Conservation (phyloP, 2,329 filamentous ascomycete species). For the Penicillium sp. region DNA sequence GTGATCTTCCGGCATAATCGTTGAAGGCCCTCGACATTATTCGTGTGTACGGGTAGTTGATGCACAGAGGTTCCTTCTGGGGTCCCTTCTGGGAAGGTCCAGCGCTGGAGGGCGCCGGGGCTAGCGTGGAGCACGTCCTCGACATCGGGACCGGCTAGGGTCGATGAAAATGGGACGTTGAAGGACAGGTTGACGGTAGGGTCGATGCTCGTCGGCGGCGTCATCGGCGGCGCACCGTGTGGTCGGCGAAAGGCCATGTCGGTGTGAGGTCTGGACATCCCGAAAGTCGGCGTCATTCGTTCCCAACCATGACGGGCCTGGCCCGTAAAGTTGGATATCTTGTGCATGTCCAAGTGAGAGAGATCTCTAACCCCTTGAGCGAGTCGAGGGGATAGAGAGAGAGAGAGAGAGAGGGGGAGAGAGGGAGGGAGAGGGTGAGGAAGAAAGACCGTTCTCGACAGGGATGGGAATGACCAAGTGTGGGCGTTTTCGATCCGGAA, state of each 20-base stretch:
- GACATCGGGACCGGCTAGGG: conserved; percentile 85
- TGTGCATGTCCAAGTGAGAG: conserved; percentile 56
- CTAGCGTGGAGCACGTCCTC: conserved; percentile 95
- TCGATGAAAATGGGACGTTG: conserved; percentile 94
- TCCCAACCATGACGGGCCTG: conserved; percentile 68
- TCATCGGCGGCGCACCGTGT: conserved; percentile 51
- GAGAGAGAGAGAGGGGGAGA: conserved; percentile 17
- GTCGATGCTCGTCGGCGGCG: conserved; percentile 71
- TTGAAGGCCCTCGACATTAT: conserved; percentile 78
- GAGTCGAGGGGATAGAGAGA: conserved; percentile 36
- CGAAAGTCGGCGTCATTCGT: conserved; percentile 66
- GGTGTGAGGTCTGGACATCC: conserved; percentile 61
- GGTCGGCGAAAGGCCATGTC: conserved; percentile 61
- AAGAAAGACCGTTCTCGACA: conserved; percentile 32
- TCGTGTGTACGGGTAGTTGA: conserved; percentile 86
- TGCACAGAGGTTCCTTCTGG: conserved; percentile 81
- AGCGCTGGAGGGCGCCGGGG: conserved; percentile 80
- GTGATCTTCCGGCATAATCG: conserved; percentile 81
- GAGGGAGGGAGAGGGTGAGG: not conserved
- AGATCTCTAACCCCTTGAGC: conserved; percentile 39
- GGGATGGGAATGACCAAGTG: conserved; percentile 35
- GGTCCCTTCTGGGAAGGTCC: conserved; percentile 88
- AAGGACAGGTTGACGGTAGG: conserved; percentile 88
- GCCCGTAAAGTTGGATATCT: conserved; percentile 68
- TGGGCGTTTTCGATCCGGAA: conserved; percentile 28